Conservation (phyloP, 805 yeast genomes). For the Brettanomyces sp. region DNA sequence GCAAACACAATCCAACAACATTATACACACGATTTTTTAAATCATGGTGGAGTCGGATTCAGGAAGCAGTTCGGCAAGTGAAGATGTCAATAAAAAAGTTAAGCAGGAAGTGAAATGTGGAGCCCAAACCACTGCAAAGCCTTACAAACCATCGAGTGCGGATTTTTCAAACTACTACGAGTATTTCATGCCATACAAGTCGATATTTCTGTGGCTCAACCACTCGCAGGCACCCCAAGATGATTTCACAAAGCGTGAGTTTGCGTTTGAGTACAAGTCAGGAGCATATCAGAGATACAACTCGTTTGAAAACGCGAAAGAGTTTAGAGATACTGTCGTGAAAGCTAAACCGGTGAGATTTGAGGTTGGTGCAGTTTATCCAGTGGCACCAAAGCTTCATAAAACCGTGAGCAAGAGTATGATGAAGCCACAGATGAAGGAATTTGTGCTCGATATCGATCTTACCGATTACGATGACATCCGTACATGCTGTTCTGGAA, state of each 20-base stretch:
- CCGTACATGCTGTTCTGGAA: slow-evolving; percentile 87
- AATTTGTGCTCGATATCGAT: slow-evolving; percentile 93
- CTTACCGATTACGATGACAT: slow-evolving; percentile 92
- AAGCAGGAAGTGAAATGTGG: no score
- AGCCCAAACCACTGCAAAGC: background rate
- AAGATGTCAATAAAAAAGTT: no score
- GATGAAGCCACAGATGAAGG: slow-evolving; percentile 76
- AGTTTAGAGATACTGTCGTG: slow-evolving; percentile 70
- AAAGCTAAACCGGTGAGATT: slow-evolving; percentile 78
- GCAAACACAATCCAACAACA: no score
- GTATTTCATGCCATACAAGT: slow-evolving; percentile 63
- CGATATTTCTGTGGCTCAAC: slow-evolving; percentile 80
- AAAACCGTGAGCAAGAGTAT: slow-evolving; percentile 67
- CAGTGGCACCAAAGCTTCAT: slow-evolving; percentile 79
- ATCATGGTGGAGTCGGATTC: no score
- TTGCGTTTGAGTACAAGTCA: slow-evolving; percentile 81
- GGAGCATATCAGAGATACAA: slow-evolving; percentile 90
- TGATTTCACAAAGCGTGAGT: slow-evolving; percentile 83
- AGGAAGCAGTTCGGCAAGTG: no score
- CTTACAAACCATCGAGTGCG: slow-evolving; percentile 33
- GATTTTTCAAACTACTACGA: slow-evolving; percentile 71
- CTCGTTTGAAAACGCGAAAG: slow-evolving; percentile 57
- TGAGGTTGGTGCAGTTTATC: slow-evolving; percentile 89
- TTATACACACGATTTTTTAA: no score
- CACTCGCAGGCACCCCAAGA: slow-evolving; percentile 69